These are phyloP conservation scores for Aspergillus pseudoviridinutans DNA, from an alignment of 2,329 filamentous ascomycete genomes.

Conservation along the genomic window DNA sequence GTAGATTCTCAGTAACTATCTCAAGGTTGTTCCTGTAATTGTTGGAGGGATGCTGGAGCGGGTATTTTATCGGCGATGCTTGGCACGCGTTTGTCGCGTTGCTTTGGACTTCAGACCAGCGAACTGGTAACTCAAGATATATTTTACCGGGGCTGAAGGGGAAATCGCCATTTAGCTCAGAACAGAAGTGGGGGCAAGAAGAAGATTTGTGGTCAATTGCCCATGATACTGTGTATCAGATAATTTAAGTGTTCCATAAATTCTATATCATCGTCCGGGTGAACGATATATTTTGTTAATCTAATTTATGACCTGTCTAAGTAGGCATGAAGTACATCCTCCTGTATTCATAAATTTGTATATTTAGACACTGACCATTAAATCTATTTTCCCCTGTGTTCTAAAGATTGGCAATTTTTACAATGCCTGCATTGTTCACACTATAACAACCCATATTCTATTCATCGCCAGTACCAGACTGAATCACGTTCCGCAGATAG, in stretches of 20 bases:
- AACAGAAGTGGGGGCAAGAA: neutral
- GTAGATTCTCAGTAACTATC: neutral
- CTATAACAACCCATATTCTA: neutral
- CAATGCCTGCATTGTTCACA: neutral
- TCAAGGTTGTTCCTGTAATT: slow-evolving; percentile 2
- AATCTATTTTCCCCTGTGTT: neutral
- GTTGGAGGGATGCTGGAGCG: slow-evolving; percentile 6
- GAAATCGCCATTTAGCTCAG: neutral
- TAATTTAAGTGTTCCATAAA: neutral
- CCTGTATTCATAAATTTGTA: neutral
- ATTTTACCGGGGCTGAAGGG: neutral
- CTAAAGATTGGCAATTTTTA: neutral
- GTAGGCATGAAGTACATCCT: neutral
- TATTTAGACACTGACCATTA: no score
- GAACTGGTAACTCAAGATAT: neutral
- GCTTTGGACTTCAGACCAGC: neutral
- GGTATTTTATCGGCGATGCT: slow-evolving; percentile 10
- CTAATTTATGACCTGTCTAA: no score
- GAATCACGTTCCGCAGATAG: slow-evolving; percentile 48
- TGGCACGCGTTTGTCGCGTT: slow-evolving; percentile 13
- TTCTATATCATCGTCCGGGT: neutral
- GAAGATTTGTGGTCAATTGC: neutral
- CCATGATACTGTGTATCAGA: neutral
- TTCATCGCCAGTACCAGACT: slow-evolving; percentile 24
- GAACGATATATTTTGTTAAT: neutral